phyloP scores from a whole-genome alignment of 2,329 filamentous ascomycete species.

The Fusarium floridanum region DNA sequence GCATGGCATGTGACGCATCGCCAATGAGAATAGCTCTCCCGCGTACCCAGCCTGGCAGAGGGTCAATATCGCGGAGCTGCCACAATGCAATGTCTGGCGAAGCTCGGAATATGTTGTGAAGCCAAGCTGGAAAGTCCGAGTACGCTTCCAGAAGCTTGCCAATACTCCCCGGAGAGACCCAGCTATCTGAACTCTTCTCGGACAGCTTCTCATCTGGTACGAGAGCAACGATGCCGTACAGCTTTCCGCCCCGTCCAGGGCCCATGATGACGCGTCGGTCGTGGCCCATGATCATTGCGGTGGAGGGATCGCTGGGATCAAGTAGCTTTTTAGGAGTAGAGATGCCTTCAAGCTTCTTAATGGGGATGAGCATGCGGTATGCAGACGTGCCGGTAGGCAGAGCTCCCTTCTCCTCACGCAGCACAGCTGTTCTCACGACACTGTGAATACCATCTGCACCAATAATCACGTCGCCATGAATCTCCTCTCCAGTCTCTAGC shows the following conservation, averaged over 20 bases:
- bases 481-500: slow-evolving; percentile 26
- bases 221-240: slow-evolving; percentile 37
- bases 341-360: slow-evolving; percentile 20
- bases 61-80: background rate
- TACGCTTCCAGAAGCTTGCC: slow-evolving; percentile 36
- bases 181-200: slow-evolving; percentile 36
- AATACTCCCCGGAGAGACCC: slow-evolving; percentile 38
- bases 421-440: slow-evolving; percentile 32
- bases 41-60: background rate
- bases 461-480: slow-evolving; percentile 35
- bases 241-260: slow-evolving; percentile 30
- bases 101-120: background rate
- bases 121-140: background rate
- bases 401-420: slow-evolving; percentile 24
- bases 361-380: slow-evolving; percentile 40
- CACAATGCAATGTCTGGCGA: background rate
- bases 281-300: slow-evolving; percentile 40
- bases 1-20: slow-evolving; percentile 28
- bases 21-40: slow-evolving; percentile 22
- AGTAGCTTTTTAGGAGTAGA: slow-evolving; percentile 26
- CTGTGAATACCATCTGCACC: slow-evolving; percentile 44
- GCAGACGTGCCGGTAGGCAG: slow-evolving; percentile 38
- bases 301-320: slow-evolving; percentile 20
- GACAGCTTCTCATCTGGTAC: slow-evolving; percentile 36
- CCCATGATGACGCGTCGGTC: slow-evolving; percentile 42